Evolutionary conservation across 139 green algal genomes (phyloP), one percentile per base, ranked within the genome.

Genomic region (Asterochloris sp.): DNA sequence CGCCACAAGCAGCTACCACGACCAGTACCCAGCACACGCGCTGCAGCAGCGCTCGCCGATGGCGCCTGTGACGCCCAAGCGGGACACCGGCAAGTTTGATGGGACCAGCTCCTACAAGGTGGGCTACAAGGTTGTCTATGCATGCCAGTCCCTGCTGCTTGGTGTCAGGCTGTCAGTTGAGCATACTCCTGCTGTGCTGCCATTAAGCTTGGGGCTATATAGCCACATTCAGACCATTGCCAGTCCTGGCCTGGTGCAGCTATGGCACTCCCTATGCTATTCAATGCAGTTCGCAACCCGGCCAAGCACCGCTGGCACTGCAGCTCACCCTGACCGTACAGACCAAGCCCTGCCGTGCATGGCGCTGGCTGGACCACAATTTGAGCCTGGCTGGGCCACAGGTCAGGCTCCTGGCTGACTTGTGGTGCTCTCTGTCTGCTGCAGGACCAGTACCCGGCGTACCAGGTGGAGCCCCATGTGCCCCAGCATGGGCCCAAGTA

Each of bases 31-130:
- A 26, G 76, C 76, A 13, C 76, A 86, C 54, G 38, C 68, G 10
- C 24, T 81, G 26, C 28, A 79, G 69, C 61, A 54, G 19, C 74
- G 80, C 24, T 29, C 78, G 13, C 67, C 78, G 13, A 76, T 76
- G 29, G 21, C 23, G 38, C 78, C 78, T n/a, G 68, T 28, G 6
- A 29, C 67, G 1, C 38, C 78, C 26, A 24, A 47, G 6, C 66
- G 67, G 23, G 76, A 67, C 78, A 68, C 67, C 29, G 78, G 66
- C 78, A 83, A 83, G 67, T 83, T 83, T 83, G 80, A 78, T 62
- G 69, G 69, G 54, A 71, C 71, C 80, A 79, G 69, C 23, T 77
- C 78, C 14, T 83, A 83, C 69, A 64, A 61, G 63, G 69, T 78
- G 69, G 27, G 80, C 26, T n/a, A n/a, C n/a, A n/a, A n/a, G 38